Evolutionary conservation across 1,284 basidiomycete species (phyloP).

Genomic region (Peniophora sp.): DNA sequence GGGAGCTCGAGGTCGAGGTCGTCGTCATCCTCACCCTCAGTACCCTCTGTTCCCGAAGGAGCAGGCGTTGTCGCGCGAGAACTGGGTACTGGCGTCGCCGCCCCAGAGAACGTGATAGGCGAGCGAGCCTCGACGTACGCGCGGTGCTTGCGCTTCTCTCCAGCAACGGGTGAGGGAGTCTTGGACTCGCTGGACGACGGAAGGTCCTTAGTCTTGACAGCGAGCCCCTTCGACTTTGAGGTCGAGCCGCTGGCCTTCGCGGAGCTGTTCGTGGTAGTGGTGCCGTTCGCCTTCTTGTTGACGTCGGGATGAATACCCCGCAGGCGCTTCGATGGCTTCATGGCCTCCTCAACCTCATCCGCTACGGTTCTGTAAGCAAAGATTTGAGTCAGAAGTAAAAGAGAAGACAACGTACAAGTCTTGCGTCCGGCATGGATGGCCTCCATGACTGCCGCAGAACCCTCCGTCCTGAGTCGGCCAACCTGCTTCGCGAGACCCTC

Average conservation of each 20-base stretch:
- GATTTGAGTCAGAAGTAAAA: conserved; percentile 2
- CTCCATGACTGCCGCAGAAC: conserved; percentile 50
- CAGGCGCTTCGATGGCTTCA: conserved; percentile 44
- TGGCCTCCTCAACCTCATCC: conserved; percentile 10
- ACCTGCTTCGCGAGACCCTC: conserved; percentile 57
- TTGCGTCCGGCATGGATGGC: conserved; percentile 55
- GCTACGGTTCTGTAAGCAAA: conserved; percentile 8
- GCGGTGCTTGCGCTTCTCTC: conserved; percentile 8
- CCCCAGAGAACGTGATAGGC: conserved; percentile 4
- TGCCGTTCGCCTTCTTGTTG: conserved; percentile 20
- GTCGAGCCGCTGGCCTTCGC: conserved; percentile 26
- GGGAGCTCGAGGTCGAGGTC: conserved; percentile 12
- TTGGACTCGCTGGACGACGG: neutral
- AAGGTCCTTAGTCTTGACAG: neutral
- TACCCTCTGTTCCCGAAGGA: conserved; percentile 2
- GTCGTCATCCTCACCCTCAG: conserved; percentile 21
- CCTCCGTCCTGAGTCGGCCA: conserved; percentile 56
- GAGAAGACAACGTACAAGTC: conserved; percentile 35
- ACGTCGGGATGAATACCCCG: conserved; percentile 45
- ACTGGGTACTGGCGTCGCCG: no score
- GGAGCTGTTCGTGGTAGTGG: conserved; percentile 21
- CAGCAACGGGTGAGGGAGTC: conserved; percentile 22
- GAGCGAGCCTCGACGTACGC: conserved; percentile 11
- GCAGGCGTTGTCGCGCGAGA: conserved; percentile 2
- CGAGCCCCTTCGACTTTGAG: conserved; percentile 22